Evolutionary conservation across 805 yeast genomes (phyloP).

Genomic region (Candida gorgasii): DNA sequence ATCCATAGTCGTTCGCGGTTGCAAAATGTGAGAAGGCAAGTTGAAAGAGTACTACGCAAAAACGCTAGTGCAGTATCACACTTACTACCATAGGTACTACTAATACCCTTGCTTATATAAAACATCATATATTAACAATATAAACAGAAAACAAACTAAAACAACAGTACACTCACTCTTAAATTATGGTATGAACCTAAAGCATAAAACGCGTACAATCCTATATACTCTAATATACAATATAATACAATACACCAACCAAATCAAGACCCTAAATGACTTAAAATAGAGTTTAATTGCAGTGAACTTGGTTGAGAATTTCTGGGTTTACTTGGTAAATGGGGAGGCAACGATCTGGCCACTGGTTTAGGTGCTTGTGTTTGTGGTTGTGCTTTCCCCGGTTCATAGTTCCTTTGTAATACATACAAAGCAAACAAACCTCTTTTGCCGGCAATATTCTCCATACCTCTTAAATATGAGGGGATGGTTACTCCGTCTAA

Average conservation of each 20-base stretch:
- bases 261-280: constrained; percentile 21
- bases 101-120: too few relatives aligned
- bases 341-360: background rate
- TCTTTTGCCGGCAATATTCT: constrained; percentile 12
- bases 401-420: constrained; percentile 37
- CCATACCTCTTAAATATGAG: constrained; percentile 18
- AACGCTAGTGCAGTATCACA: too few relatives aligned
- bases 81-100: too few relatives aligned
- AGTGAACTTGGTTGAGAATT: constrained; percentile 5
- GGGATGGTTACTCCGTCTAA: constrained; percentile 19
- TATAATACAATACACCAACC: background rate
- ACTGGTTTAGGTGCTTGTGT: too few relatives aligned
- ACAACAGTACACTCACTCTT: background rate
- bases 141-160: background rate
- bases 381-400: constrained; percentile 15
- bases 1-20: constrained; percentile 2
- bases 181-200: background rate
- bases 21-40: too few relatives aligned
- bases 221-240: constrained; percentile 1
- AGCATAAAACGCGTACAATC: background rate
- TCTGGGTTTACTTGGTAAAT: constrained; percentile 3
- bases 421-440: constrained; percentile 39
- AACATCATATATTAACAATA: too few relatives aligned
- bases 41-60: too few relatives aligned
- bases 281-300: constrained; percentile 26